Evolutionary conservation across 106 monocot species (phyloP), one percentile per base, ranked within the genome.

Genomic region (Agapanthus africanus): DNA sequence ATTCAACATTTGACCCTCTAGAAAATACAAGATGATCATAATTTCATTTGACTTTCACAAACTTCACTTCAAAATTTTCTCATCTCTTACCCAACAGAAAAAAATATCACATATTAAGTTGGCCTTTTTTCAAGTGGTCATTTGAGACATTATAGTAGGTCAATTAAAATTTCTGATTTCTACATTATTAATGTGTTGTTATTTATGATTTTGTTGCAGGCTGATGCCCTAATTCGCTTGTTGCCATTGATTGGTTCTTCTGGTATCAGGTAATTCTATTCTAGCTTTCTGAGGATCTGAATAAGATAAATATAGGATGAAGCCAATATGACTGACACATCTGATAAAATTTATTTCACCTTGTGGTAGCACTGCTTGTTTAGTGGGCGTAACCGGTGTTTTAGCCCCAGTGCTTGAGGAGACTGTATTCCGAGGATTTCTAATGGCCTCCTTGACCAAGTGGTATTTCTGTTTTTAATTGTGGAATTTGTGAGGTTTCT

Each of bases 381-480:
- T 99, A 46, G 76, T 99, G 59, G 89, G 79, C 54, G 78, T 92
- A 13, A 93, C 97, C 21, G 92, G 87, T 71, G 78, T 99, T 84
- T 70, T 99, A 63, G 92, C 92, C 2, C 97, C 87, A 25, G 5
- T 99, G 77, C 89, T 99, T 21, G 92, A 99, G 82, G 97, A 99
- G 74, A 92, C 92, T 37, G 81, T 99, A 16, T 99, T 99, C 73
- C 76, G 92, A 46, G 92, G 97, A 2, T 99, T 99, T 81, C 73
- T 99, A 47, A 83, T 99, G 92, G 83, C 73, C 37, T 83, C 97
- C 37, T 56, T 99, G 49, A 90, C 97, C 19, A 99, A 90, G 74
- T 99, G 89, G 97, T 97, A 88, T 66, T 6, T 7, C 16, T 36
- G 25, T 26, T 34, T 42, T 21, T n/a, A 7, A 62, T 22, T 11